Base-by-base conservation (phyloP, 2,329 filamentous ascomycete genomes). In the Alternaria longipes region DNA sequence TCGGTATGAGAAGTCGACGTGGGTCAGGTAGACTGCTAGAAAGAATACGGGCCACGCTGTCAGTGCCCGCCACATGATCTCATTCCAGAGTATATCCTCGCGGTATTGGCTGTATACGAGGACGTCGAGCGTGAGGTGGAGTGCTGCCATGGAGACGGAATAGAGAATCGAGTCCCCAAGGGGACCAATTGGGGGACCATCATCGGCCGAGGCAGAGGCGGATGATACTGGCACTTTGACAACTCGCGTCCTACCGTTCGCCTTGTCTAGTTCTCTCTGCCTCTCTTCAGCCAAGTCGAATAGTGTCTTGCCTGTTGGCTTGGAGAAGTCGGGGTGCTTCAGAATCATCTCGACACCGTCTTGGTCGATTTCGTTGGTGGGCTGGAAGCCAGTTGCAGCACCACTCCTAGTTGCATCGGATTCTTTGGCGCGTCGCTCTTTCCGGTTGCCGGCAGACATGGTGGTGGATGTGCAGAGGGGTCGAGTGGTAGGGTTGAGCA, bases 101-200 rank as follows among this genome's bases (percentile, higher is more conserved):
- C 88, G 87, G 71, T 92, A 95, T 78, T 95, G 92, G 68, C 90
- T 85, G 75, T 93, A 90, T 22, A 93, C 91, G 11, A 95, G 82
- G 38, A 93, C 88, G 73, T 94, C 91, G 54, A 95, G 84, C 0
- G 90, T 92, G 68, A 93, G 89, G 74, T 94, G 91, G 52, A 94
- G 79, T 83, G 89, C 91, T 12, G 87, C 83, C 69, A 95, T 79
- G 64, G 87, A 88, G 11, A 87, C 79, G 7, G 80, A 75, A 71
- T 83, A 84, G 56, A 85, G 80, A 24, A 85, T 66, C 1, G 83
- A 80, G 56, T 85, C 78, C 40, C 79, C 83, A 1, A 80, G 42
- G 8, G 83, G 80, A 1, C 84, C 83, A 20, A 85, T 79, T 0
- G 80, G 62, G 22, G 61, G 57, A 42, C 80, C 80, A 16, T 78